Conservation (phyloP, 495 filamentous ascomycete genomes). For the Talaromyces wortmannii region DNA sequence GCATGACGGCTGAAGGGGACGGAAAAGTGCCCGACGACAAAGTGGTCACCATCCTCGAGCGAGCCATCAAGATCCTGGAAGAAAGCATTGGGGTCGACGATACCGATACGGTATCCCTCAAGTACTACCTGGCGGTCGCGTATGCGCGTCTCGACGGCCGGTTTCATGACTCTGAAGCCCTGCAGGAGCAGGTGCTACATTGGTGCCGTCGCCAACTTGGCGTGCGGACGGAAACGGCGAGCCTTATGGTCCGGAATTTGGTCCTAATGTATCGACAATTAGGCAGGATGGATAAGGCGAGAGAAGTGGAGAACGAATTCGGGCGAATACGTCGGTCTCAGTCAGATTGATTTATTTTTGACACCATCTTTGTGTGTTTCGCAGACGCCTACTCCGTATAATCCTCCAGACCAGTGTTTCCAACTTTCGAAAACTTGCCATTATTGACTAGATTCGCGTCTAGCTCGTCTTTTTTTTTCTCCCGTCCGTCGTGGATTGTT, state of each 20-base stretch:
- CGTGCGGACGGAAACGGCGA: neutral
- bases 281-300: conserved; percentile 5
- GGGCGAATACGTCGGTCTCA: neutral
- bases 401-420: neutral
- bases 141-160: conserved; percentile 4
- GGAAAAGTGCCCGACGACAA: conserved; percentile 6
- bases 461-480: neutral
- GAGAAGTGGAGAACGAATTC: conserved; percentile 4
- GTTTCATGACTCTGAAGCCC: neutral
- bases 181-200: conserved; percentile 1
- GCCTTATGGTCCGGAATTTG: conserved; percentile 3
- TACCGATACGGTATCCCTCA: conserved; percentile 5
- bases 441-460: too few relatives aligned
- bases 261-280: conserved; percentile 4
- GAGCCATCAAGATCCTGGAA: conserved; percentile 6
- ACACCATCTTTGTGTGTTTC: too few relatives aligned
- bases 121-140: conserved; percentile 4
- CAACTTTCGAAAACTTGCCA: neutral
- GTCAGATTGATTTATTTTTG: neutral
- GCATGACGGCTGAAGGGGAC: conserved; percentile 3
- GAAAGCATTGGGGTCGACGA: neutral
- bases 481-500: neutral
- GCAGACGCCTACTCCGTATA: too few relatives aligned
- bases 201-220: conserved; percentile 3
- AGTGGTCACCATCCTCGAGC: conserved; percentile 1